Conservation (phyloP, 108 stramenopile genomes). For the Fistulifera pelliculosa region DNA sequence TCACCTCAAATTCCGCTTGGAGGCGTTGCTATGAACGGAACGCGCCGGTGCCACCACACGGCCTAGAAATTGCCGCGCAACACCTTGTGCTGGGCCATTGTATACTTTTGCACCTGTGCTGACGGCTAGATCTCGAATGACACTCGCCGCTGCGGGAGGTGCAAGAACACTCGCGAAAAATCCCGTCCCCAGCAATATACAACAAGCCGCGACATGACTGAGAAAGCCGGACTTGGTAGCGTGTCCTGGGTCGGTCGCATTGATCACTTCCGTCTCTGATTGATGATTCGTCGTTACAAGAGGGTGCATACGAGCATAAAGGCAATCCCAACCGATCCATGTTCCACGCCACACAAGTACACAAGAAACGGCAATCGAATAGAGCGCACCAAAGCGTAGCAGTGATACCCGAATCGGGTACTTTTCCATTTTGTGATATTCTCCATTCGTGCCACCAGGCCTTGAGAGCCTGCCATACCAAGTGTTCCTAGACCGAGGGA, state of each 20-base stretch:
- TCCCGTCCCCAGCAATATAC: slow-evolving; percentile 30
- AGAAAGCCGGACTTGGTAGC: slow-evolving; percentile 40
- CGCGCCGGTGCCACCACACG: not conserved
- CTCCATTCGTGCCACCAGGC: slow-evolving; percentile 24
- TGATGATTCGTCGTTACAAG: not conserved
- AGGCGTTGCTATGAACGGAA: not conserved
- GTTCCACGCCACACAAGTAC: slow-evolving; percentile 64
- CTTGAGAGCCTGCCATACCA: slow-evolving; percentile 35
- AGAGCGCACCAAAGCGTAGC: slow-evolving; percentile 39
- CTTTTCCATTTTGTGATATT: not conserved
- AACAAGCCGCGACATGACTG: slow-evolving; percentile 33
- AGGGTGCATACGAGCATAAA: slow-evolving; percentile 4
- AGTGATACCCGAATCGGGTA: not conserved
- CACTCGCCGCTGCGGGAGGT: slow-evolving; percentile 46
- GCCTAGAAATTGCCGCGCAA: not conserved
- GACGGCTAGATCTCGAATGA: slow-evolving; percentile 30
- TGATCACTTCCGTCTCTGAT: slow-evolving; percentile 4
- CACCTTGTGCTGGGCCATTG: slow-evolving; percentile 1
- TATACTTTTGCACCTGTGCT: slow-evolving; percentile 2
- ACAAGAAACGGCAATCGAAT: slow-evolving; percentile 40
- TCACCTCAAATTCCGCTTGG: not conserved
- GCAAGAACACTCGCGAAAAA: slow-evolving; percentile 50
- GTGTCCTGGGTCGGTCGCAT: slow-evolving; percentile 26
- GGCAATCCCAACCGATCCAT: slow-evolving; percentile 51
- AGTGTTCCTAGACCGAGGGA: slow-evolving; percentile 25